Base-by-base conservation (phyloP, 441 rosid genomes). In the Aquilaria agallochum region DNA sequence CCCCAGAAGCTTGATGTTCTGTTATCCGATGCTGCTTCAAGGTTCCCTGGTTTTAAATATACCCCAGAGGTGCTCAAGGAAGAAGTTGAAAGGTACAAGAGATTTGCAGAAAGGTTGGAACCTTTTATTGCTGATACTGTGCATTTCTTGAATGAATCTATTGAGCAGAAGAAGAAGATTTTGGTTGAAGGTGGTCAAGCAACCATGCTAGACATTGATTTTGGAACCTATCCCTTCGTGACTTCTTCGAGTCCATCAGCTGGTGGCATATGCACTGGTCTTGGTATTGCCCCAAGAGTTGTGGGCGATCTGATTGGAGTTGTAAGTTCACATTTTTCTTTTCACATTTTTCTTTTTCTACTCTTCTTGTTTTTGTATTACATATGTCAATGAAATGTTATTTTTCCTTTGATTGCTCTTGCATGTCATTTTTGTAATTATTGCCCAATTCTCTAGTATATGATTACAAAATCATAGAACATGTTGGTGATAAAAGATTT, bases 151-250 rank as follows among this genome's bases (percentile, higher is more conserved):
- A 87, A 91, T 60, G 95, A 94, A 33, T 82, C 88, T 4, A 87
- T 94, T 63, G 69, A 65, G 5, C 77, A 84, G 74, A 87, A 87
- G 75, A 89, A 88, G 68, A 94, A 76, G 72, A 79, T 94, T 76
- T 74, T 91, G 84, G 94, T 94, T n/a, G 98, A 94, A 83, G 98
- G 98, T 71, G 97, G 98, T 69, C 98, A 94, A 68, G 98, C 98
- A n/a, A 89, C 98, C 27, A 94, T 94, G 98, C 73, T 94, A 62
- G 98, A 94, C 56, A 79, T 91, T 69, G 98, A 94, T 68, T 91
- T 90, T 68, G 97, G 97, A 58, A 94, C 97, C 14, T 94, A 94
- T 72, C 98, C 98, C n/a, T 94, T 91, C 66, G 98, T 94, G 20
- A 94, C 98, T 69, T 91, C 98, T 46, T 90, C 97, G 11, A 94